Conservation (phyloP, 2,329 filamentous ascomycete species). For the Stemphylium lycopersici region DNA sequence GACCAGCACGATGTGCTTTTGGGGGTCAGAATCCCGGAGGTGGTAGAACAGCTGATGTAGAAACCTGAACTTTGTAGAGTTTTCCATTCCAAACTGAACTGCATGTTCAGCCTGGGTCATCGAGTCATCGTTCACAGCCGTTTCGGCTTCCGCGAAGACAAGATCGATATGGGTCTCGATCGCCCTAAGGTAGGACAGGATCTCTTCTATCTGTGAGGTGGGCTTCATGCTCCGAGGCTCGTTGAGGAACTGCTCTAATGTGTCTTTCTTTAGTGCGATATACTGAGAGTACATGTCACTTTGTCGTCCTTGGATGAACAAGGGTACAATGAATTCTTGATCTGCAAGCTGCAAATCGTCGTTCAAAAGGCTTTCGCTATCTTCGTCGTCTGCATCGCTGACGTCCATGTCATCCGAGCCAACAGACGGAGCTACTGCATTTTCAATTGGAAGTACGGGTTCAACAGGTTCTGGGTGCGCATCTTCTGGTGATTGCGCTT, state of each 20-base stretch:
- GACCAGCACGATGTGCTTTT: slow-evolving; percentile 39
- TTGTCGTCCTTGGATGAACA: slow-evolving; percentile 42
- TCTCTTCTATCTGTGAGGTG: slow-evolving; percentile 22
- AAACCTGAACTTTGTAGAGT: slow-evolving; percentile 45
- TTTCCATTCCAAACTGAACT: slow-evolving; percentile 37
- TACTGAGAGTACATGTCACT: slow-evolving; percentile 28
- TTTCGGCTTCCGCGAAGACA: slow-evolving; percentile 29
- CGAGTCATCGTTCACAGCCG: slow-evolving; percentile 11
- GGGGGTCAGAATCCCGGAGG: slow-evolving; percentile 20
- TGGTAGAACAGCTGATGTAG: slow-evolving; percentile 30
- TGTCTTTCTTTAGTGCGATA: slow-evolving; percentile 24
- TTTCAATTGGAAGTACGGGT: slow-evolving; percentile 1
- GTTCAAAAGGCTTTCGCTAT: slow-evolving; percentile 28
- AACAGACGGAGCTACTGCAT: background rate
- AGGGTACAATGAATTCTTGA: slow-evolving; percentile 43
- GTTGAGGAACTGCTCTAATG: slow-evolving; percentile 25
- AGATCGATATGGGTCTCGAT: slow-evolving; percentile 45
- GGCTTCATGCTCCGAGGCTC: slow-evolving; percentile 18
- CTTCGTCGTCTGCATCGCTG: slow-evolving; percentile 29
- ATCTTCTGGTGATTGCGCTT: slow-evolving; percentile 3
- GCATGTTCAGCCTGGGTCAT: slow-evolving; percentile 26
- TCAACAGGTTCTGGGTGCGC: slow-evolving; percentile 7
- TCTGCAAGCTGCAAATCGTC: slow-evolving; percentile 38
- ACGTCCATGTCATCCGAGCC: slow-evolving; percentile 24
- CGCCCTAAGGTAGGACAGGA: slow-evolving; percentile 28